Evolutionary conservation across 257 asterid genomes (phyloP), one percentile per base, ranked within the genome.

Genomic region (Dorcoceras hygrometricum): DNA sequence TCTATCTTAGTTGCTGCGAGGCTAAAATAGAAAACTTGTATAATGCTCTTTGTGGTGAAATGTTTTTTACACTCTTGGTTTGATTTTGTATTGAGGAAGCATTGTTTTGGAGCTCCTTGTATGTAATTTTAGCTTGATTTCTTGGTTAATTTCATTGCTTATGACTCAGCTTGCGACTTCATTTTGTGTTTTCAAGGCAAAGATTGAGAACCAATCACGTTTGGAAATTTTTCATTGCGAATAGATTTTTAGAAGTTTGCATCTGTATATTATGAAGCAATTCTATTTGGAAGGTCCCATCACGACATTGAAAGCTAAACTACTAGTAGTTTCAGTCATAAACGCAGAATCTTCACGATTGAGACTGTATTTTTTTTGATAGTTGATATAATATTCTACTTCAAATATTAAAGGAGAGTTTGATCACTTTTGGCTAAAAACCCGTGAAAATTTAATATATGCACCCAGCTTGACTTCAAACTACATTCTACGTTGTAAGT

Each of bases 21-120:
- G 3, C 20, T 36, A 19, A 61, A 2, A 18, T 48, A 5, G 29
- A 53, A 53, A 60, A 9, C 48, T 61, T 10, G 8, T 43, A 28
- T 4, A 59, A 18, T 34, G 53, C 20, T 50, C 19, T 22, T 71
- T 60, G 73, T 50, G 32, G 56, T 32, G 43, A 16, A 63, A 6
- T 2, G 43, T 32, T 62, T 12, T 36, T 22, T 54, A 29, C 50
- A 12, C 11, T 20, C n/a, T 57, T 51, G 34, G 64, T 69, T 73
- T 68, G 64, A 73, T 73, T 34, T 43, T 65, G 14, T 51, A 14
- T 23, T 58, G 31, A 34, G 69, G 57, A 56, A 67, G 69, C 60
- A 67, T 18, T 70, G 71, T 57, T 39, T 56, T 77, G 64, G 69
- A 64, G 72, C 59, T 62, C 73, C 69, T 61, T 58, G 50, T 64